Evolutionary conservation across 2,329 filamentous ascomycete genomes (phyloP).

Genomic region (Alternaria triticimaculans): DNA sequence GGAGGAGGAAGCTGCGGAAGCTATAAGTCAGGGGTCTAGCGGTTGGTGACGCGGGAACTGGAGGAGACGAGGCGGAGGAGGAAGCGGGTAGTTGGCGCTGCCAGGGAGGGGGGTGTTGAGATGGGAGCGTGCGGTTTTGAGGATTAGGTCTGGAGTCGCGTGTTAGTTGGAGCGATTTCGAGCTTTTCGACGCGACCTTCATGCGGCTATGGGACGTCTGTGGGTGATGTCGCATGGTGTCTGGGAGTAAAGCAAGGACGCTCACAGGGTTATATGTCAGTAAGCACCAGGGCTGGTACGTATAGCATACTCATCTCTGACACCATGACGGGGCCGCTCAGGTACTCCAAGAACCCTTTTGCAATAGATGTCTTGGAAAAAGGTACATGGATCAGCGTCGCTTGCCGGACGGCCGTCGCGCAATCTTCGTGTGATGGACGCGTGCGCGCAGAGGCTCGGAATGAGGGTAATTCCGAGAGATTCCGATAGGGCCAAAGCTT

Average conservation of each 20-base stretch:
- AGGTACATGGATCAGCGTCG: not conserved
- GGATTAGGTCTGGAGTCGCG: not conserved
- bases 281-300: slow-evolving; percentile 37
- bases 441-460: not conserved
- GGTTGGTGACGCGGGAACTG: slow-evolving; percentile 7
- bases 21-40: slow-evolving; percentile 28
- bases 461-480: not conserved
- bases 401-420: not conserved
- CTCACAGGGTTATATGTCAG: slow-evolving; percentile 38
- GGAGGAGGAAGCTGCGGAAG: slow-evolving; percentile 32
- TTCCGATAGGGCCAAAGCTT: not conserved
- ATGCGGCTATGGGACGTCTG: not conserved
- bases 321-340: not conserved
- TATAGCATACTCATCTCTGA: slow-evolving; percentile 32
- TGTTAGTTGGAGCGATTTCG: not conserved
- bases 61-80: not conserved
- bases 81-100: slow-evolving; percentile 25
- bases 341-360: not conserved
- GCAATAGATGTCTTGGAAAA: not conserved
- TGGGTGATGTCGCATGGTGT: not conserved
- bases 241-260: not conserved
- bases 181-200: not conserved
- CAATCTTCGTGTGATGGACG: not conserved
- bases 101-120: slow-evolving; percentile 20
- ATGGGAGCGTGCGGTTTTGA: slow-evolving; percentile 26